Conservation (phyloP, 2,329 filamentous ascomycete genomes). For the Polychaeton citri region DNA sequence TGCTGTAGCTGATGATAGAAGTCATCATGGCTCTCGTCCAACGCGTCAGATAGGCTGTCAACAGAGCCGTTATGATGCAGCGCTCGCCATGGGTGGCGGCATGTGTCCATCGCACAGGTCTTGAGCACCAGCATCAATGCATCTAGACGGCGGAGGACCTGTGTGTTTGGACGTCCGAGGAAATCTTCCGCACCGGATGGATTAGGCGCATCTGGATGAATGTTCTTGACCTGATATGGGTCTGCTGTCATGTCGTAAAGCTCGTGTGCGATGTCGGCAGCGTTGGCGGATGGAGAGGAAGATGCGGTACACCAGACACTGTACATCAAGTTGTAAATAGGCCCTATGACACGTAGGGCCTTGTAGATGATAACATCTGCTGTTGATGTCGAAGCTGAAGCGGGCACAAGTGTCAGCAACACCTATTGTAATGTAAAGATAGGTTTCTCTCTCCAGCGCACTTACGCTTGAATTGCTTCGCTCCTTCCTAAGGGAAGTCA, state of each 20-base stretch:
- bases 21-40: background rate
- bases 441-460: too few relatives aligned
- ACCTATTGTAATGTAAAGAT: too few relatives aligned
- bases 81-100: background rate
- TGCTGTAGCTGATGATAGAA: background rate
- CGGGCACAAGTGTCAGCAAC: too few relatives aligned
- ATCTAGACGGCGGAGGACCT: background rate
- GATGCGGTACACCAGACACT: too few relatives aligned
- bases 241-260: background rate
- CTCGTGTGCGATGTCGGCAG: background rate
- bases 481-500: conserved; percentile 6
- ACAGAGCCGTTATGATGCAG: background rate
- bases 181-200: background rate
- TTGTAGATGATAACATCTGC: too few relatives aligned
- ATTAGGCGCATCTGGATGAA: background rate
- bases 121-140: background rate
- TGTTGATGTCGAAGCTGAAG: conserved; percentile 23
- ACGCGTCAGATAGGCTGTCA: background rate
- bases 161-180: background rate
- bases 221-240: background rate
- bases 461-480: too few relatives aligned
- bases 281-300: too few relatives aligned
- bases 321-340: background rate
- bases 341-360: conserved; percentile 9
- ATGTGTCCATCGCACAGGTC: background rate